Evolutionary conservation across 768 basidiomycete species (phyloP).

Genomic region (Panaeolus papilionaceus): DNA sequence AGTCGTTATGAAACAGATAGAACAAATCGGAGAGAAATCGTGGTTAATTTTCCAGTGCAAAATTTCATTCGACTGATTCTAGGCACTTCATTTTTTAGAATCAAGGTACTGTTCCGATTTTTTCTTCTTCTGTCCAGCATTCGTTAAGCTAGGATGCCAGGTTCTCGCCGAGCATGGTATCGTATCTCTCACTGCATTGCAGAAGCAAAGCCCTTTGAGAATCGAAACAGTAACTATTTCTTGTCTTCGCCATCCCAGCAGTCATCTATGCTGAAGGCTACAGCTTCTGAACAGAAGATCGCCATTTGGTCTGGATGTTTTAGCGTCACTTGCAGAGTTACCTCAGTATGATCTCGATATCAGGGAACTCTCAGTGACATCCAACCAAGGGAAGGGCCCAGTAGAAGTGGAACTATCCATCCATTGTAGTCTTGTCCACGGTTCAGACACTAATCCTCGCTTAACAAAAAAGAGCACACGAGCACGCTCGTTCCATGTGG

Average conservation of each 20-base stretch:
- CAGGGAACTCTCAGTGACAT: conserved; percentile 49
- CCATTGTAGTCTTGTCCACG: conserved; percentile 57
- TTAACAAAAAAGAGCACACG: conserved; percentile 47
- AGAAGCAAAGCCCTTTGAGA: conserved; percentile 59
- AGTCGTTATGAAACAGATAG: conserved; percentile 84
- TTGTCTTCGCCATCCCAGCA: background rate
- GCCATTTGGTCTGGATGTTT: conserved; percentile 76
- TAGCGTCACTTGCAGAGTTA: conserved; percentile 64
- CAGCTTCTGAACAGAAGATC: conserved; percentile 77
- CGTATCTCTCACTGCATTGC: conserved; percentile 60
- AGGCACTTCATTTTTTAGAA: conserved; percentile 27
- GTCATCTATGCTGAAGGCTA: conserved; percentile 9
- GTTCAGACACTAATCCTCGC: conserved; percentile 22
- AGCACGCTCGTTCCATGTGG: conserved; percentile 55
- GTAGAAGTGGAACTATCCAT: conserved; percentile 64
- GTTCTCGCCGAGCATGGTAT: conserved; percentile 80
- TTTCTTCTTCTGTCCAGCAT: background rate
- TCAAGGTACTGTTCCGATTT: conserved; percentile 36
- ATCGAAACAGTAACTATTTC: conserved; percentile 62
- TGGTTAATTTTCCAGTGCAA: conserved; percentile 40
- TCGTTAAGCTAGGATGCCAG: conserved; percentile 37
- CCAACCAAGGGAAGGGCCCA: conserved; percentile 52
- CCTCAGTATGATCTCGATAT: conserved; percentile 68
- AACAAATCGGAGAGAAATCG: conserved; percentile 94
- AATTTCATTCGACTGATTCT: background rate